Base-by-base conservation (phyloP, 768 basidiomycete species). In the Leccinum broughii region DNA sequence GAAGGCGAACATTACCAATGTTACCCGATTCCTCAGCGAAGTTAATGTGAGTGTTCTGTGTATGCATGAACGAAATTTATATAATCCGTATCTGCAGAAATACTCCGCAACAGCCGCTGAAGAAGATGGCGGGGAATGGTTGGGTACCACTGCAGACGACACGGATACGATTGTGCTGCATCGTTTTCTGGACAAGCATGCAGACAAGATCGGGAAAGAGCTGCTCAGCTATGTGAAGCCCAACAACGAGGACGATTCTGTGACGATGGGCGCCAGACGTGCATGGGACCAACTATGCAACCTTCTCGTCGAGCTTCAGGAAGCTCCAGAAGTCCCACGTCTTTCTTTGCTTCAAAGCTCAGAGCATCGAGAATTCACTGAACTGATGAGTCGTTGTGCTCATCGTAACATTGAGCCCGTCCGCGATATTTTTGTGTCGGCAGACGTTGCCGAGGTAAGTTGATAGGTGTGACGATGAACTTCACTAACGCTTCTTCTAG, bases 131-230 rank as follows among this genome's bases (percentile, higher is more conserved):
- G 86, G 90, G 59, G 85, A 89, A 66, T 91, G 89, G 89, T 72
- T 86, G 39, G 79, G 90, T 20, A 86, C 84, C n/a, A 84, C 87
- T 3, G 85, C 88, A 44, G 92, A 93, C 64, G 90, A 93, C 63
- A 91, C 92, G 0, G 92, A 94, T 67, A 83, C 86, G 44, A 85
- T 93, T 39, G 88, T 93, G 13, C 77, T 93, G 11, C 92, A 93
- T 69, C 85, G 92, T 10, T 93, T 91, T 77, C 87, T 93, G 67
- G 85, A 90, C 66, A 90, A 87, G 61, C 89, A 93, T 65, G 88
- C 89, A 3, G 92, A 93, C 72, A 92, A 91, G 69, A 88, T 94
- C 56, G 92, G 93, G 32, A 92, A 92, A 70, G 92, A 93, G 65
- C 77, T 94, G 5, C 81, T 94, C 14, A 91, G 90, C 67, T 79